Evolutionary conservation across 768 basidiomycete genomes (phyloP), one percentile per base, ranked within the genome.

Genomic region (Filobasidium floriforme): DNA sequence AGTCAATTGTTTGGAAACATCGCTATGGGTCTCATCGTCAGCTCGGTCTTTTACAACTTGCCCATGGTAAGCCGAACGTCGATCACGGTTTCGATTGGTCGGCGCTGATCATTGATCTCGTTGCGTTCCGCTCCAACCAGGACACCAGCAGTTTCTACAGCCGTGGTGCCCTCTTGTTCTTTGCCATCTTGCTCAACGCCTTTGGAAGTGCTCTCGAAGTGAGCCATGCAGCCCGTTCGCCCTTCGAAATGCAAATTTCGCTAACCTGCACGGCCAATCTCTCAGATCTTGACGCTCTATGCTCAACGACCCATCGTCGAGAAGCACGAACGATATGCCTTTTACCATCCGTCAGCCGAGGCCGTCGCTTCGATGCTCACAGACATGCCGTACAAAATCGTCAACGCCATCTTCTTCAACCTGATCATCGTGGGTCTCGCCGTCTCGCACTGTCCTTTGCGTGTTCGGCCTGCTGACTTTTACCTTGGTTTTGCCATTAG

Each of bases 111-210:
- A n/a, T n/a, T n/a, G n/a, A n/a, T n/a, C n/a, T n/a, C n/a, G n/a
- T n/a, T n/a, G n/a, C n/a, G n/a, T 37, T 9, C 4, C 32, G 32
- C 32, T 9, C 4, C 14, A 41, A 62, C n/a, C 66, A 67, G n/a
- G 69, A 63, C 12, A 76, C 76, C 26, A 63, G 52, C 15, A 72
- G 70, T 63, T 76, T 78, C 63, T 74, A 70, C 64, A 68, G 67
- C 22, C 67, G 73, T 43, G 76, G 75, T 12, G 61, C 70, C 29
- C 41, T 72, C 54, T 62, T 75, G 28, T 76, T 77, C 70, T 75
- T 82, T 44, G 85, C 85, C 18, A 76, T 89, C 66, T 76, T 92
- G 52, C 84, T 85, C 0, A 86, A 85, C 55, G 81, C 81, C n/a
- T 81, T 82, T 66, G 75, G 77, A 37, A 79, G 79, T 57, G 75